phyloP scores from a whole-genome alignment of 2,329 filamentous ascomycete genomes.

The Monilinia fructicola region DNA sequence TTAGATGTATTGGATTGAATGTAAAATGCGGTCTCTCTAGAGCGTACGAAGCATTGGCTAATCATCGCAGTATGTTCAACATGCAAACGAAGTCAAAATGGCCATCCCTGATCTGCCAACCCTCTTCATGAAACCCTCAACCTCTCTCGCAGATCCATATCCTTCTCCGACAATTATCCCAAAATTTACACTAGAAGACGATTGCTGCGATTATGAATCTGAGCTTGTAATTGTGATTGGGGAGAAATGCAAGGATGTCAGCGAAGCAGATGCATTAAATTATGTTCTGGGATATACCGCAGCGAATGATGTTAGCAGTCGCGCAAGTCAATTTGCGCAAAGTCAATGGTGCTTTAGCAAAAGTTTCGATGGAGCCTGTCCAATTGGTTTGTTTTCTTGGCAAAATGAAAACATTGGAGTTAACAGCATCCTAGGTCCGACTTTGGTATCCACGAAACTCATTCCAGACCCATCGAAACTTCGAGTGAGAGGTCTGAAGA shows the following conservation, averaged over 20 bases:
- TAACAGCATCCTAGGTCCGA: conserved; percentile 43
- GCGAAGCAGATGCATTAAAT: conserved; percentile 48
- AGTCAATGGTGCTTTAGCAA: conserved; percentile 53
- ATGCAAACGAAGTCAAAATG: conserved; percentile 49
- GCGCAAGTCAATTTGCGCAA: conserved; percentile 51
- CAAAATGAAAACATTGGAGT: not conserved
- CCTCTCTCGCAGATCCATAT: conserved; percentile 35
- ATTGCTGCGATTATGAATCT: conserved; percentile 51
- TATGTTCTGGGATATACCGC: conserved; percentile 58
- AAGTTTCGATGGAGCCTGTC: conserved; percentile 51
- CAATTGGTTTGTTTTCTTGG: conserved; percentile 42
- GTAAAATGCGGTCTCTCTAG: conserved; percentile 37
- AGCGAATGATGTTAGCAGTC: conserved; percentile 55
- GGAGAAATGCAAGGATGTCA: conserved; percentile 49
- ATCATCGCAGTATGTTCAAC: conserved; percentile 45
- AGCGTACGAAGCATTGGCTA: not conserved
- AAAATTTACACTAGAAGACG: conserved; percentile 46
- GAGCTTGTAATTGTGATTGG: conserved; percentile 53
- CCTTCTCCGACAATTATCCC: conserved; percentile 47
- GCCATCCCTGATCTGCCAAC: conserved; percentile 46
- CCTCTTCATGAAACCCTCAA: conserved; percentile 38
- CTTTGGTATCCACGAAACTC: conserved; percentile 47
- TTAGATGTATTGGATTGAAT: conserved; percentile 53
- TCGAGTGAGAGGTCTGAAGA: conserved; percentile 48
- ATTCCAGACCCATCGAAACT: conserved; percentile 47